phyloP scores from a whole-genome alignment of 768 basidiomycete genomes.

The Clavaria fumosa region DNA sequence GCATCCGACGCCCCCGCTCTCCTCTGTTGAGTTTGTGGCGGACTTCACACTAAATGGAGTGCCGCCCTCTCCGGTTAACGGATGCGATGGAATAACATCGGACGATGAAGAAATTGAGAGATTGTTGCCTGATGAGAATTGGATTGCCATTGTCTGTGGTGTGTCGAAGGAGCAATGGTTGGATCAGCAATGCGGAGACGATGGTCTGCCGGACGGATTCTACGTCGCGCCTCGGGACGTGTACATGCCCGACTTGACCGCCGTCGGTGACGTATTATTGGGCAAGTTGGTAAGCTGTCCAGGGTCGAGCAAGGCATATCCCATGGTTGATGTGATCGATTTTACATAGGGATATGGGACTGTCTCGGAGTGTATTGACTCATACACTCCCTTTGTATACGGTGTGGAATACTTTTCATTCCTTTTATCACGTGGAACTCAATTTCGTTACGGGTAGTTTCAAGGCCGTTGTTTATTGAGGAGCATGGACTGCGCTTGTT shows the following conservation, averaged over 20 bases:
- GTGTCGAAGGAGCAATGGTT: conserved; percentile 44
- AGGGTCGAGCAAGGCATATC: too few species aligned
- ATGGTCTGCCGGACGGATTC: conserved; percentile 45
- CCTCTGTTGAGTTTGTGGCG: conserved; percentile 6
- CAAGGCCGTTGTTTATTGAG: conserved; percentile 67
- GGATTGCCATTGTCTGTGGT: conserved; percentile 74
- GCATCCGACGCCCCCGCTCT: conserved; percentile 9
- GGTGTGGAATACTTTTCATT: conserved; percentile 25
- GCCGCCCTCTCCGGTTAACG: too few species aligned
- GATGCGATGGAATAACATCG: too few species aligned
- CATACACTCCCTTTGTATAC: conserved; percentile 65
- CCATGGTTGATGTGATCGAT: conserved; percentile 3
- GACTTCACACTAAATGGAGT: too few species aligned
- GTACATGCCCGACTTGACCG: conserved; percentile 73
- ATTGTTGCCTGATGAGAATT: conserved; percentile 49
- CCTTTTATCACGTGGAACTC: neutral
- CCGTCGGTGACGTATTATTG: conserved; percentile 55
- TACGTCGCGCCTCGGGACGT: conserved; percentile 64
- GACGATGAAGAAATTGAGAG: conserved; percentile 17
- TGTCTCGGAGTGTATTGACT: conserved; percentile 64
- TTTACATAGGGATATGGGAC: conserved; percentile 57
- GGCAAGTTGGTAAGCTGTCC: conserved; percentile 52
- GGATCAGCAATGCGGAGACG: conserved; percentile 17
- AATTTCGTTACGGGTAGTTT: conserved; percentile 23
- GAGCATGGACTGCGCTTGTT: conserved; percentile 60